These are phyloP conservation scores for Scopulariopsis brevicaulis DNA, from an alignment of 2,329 filamentous ascomycete species.

Conservation along the genomic window DNA sequence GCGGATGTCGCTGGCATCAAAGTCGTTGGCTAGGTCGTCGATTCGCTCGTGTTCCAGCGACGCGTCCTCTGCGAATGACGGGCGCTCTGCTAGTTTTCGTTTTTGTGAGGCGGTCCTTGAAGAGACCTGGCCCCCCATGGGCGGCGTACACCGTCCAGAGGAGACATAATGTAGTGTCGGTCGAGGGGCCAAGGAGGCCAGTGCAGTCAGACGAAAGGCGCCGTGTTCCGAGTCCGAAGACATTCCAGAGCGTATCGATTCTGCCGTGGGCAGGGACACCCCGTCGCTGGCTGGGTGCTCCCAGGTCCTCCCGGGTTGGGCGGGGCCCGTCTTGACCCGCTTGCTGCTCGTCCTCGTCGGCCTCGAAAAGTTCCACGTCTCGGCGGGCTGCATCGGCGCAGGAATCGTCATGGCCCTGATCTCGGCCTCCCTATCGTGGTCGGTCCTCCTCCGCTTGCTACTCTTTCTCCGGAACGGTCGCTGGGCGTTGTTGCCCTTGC, in stretches of 20 bases:
- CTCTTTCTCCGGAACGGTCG: constrained; percentile 55
- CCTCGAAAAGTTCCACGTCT: constrained; percentile 47
- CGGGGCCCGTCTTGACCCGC: constrained; percentile 45
- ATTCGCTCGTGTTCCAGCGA: constrained; percentile 49
- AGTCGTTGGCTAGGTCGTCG: constrained; percentile 67
- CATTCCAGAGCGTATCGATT: constrained; percentile 66
- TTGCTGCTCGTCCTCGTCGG: constrained; percentile 53
- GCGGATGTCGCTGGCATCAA: constrained; percentile 74
- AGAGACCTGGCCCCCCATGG: constrained; percentile 25
- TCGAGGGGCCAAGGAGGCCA: constrained; percentile 74
- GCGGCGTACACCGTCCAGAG: constrained; percentile 44
- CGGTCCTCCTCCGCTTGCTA: constrained; percentile 30
- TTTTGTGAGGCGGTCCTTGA: constrained; percentile 37
- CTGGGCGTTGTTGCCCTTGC: constrained; percentile 49
- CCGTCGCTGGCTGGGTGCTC: constrained; percentile 53
- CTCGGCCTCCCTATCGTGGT: constrained; percentile 73
- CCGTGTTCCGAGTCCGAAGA: constrained; percentile 61
- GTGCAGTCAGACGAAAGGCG: constrained; percentile 68
- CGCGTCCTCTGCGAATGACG: constrained; percentile 47
- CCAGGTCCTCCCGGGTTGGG: constrained; percentile 33
- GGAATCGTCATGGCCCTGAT: constrained; percentile 73
- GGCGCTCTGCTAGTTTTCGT: constrained; percentile 36
- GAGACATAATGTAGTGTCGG: constrained; percentile 70
- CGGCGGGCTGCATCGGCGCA: constrained; percentile 52
- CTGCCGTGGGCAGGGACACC: constrained; percentile 61